phyloP scores from a whole-genome alignment of 2,329 filamentous ascomycete genomes.

The Aspergillus terreus region DNA sequence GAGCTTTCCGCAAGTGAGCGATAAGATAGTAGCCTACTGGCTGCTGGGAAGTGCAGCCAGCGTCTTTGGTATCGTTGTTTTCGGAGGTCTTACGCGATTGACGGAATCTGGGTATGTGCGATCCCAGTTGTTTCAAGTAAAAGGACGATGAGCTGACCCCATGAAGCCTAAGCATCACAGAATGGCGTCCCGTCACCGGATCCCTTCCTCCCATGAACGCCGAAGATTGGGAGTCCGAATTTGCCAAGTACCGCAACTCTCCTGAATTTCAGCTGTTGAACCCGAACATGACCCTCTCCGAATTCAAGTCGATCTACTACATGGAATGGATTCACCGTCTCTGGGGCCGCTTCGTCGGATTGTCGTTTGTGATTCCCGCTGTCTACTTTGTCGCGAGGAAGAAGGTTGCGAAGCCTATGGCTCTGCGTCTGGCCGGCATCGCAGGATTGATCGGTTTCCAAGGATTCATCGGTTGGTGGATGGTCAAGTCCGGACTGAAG shows the following conservation, averaged over 20 bases:
- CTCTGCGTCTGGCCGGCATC: slow-evolving; percentile 74
- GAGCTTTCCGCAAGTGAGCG: slow-evolving; percentile 59
- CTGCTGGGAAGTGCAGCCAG: slow-evolving; percentile 84
- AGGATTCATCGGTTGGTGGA: slow-evolving; percentile 97
- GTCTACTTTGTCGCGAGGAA: slow-evolving; percentile 81
- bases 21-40: slow-evolving; percentile 84
- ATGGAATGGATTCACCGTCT: slow-evolving; percentile 98
- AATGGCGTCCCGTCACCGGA: slow-evolving; percentile 96
- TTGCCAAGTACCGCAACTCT: slow-evolving; percentile 84
- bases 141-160: neutral
- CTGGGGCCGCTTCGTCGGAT: slow-evolving; percentile 87
- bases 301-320: slow-evolving; percentile 98
- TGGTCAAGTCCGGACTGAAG: slow-evolving; percentile 95
- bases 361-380: slow-evolving; percentile 85
- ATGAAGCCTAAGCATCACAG: slow-evolving; percentile 85
- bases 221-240: slow-evolving; percentile 87
- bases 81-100: slow-evolving; percentile 85
- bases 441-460: slow-evolving; percentile 89
- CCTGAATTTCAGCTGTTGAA: slow-evolving; percentile 93
- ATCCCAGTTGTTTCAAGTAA: neutral
- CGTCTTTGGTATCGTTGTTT: slow-evolving; percentile 95
- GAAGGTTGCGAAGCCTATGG: slow-evolving; percentile 74
- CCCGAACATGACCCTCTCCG: slow-evolving; percentile 82
- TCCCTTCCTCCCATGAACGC: slow-evolving; percentile 76
- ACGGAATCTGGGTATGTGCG: slow-evolving; percentile 80